A percentile compares a stretch with the other conserved stretches of the same genome.
Conservation (phyloP, 148 eudicot species). For the Euryodendron excelsum region DNA sequence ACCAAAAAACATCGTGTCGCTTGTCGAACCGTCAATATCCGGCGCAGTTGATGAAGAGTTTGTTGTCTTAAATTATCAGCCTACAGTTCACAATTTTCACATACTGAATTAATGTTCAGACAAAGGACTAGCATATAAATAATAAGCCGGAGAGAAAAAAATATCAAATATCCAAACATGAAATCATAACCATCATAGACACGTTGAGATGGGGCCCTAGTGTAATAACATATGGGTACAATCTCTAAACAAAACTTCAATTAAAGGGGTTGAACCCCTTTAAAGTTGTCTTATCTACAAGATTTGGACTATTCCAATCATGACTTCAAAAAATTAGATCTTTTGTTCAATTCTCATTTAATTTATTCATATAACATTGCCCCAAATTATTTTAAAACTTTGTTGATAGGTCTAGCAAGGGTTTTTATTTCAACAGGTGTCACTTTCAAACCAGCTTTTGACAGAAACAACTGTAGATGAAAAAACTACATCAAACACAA, state of each 20-base stretch:
- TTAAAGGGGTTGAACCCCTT: too few species aligned
- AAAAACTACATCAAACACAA: not conserved
- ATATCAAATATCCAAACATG: not conserved
- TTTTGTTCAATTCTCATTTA: not conserved
- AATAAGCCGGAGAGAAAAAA: not conserved
- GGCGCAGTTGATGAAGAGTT: conserved; percentile 77
- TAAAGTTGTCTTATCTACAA: conserved; percentile 5
- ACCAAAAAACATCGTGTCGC: conserved; percentile 84
- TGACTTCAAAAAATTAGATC: not conserved
- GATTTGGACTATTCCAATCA: conserved; percentile 46
- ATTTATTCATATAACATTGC: not conserved
- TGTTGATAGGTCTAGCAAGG: conserved; percentile 9
- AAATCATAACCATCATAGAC: conserved; percentile 1
- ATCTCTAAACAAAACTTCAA: not conserved
- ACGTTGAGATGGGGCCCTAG: conserved; percentile 1
- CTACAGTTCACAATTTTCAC: conserved; percentile 29
- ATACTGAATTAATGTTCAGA: not conserved
- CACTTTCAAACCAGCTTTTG: conserved; percentile 18
- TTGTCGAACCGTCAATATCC: conserved; percentile 84
- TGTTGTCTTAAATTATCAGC: conserved; percentile 96
- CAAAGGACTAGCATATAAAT: not conserved
- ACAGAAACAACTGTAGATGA: conserved; percentile 12
- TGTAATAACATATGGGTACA: not conserved
- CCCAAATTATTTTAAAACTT: not conserved
- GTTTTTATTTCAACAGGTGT: not conserved